Evolutionary conservation across 805 yeast genomes (phyloP), one percentile per base, ranked within the genome.

Genomic region (Ogataea kodamae): DNA sequence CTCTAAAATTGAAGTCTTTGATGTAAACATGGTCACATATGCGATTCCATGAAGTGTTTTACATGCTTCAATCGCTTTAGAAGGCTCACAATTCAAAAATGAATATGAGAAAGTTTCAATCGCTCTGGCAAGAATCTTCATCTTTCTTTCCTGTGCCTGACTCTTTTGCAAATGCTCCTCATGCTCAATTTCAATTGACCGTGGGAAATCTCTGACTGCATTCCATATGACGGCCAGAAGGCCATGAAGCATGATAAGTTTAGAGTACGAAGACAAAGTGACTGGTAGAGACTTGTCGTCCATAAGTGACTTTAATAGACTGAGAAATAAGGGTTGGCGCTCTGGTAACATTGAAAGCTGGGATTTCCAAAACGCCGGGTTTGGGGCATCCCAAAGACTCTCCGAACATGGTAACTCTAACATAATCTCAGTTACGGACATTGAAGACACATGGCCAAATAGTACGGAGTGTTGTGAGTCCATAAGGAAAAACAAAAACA

Each of bases 391-490:
- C 53, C 55, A 50, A 9, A 37, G 29, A 7, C 36, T 35, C 11
- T 51, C 55, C 23, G 41, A 24, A 25, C 54, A 49, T 8, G 57
- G 57, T 17, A 52, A 37, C 16, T 45, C 50, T 13, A 52, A 30
- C 27, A 42, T 32, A 24, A 53, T 43, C 31, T 53, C 57, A 28
- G 47, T 47, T 2, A 51, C 49, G 10, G 57, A 52, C 37, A 40
- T 32, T 12, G 30, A 36, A 7, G 44, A 36, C 3, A 37, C 33
- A 22, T 40, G 44, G 18, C 55, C 55, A 28, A 52, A 52, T 12
- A 52, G 30, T 3, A 49, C 48, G 4, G 53, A 46, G 25, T 52
- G 57, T 37, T 52, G 57, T n/a, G 55, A 40, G 25, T 52, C 57
- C 55, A 51, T 51, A 17, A 52, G 36, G 36, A 52, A 52, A 20